Evolutionary conservation across 208 protist genomes (phyloP), one percentile per base, ranked within the genome.

Genomic region (Trypanosomatidae sp.): DNA sequence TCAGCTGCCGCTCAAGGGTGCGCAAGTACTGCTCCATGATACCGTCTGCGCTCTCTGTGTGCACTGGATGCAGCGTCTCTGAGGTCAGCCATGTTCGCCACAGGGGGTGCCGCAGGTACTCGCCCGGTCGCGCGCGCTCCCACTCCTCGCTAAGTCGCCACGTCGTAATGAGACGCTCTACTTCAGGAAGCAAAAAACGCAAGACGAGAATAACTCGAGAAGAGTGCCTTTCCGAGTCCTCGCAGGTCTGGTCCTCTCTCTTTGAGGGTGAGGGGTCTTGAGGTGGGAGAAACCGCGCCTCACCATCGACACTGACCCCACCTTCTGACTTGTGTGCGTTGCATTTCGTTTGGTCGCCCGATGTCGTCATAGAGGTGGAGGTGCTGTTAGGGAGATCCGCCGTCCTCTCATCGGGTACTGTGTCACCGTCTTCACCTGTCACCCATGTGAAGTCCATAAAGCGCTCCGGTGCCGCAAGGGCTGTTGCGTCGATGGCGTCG

Each of bases 81-180:
- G 76, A 68, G 2, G 76, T 59, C 10, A 60, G 70, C 76, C 76
- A 80, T 36, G 76, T 80, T 6, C 49, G 53, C 46, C 80, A 85
- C n/a, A 91, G 47, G 7, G 83, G 83, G 58, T 88, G 77, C 39
- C 46, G 70, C 46, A 81, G 53, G 66, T 91, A 91, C n/a, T 62
- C 46, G 50, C 66, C 69, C 3, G 65, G 59, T 50, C 71, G 73
- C 9, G 53, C 33, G 6, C 50, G 58, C 74, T 88, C 86, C 67
- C 69, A 76, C 49, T 88, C 83, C 55, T 76, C 68, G 72, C 86
- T 91, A 15, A 76, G 76, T 17, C 83, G 55, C 86, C 86, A 91
- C 44, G 76, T 68, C 30, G 74, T 78, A 67, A 91, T 83, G 39
- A 91, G 74, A 7, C 80, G 73, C 49, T 77, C 74, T 66, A 91